Percentiles rank a stretch among this genome's conserved stretches.
phyloP scores from a whole-genome alignment of 2,329 filamentous ascomycete genomes.

The Apiospora koreana region DNA sequence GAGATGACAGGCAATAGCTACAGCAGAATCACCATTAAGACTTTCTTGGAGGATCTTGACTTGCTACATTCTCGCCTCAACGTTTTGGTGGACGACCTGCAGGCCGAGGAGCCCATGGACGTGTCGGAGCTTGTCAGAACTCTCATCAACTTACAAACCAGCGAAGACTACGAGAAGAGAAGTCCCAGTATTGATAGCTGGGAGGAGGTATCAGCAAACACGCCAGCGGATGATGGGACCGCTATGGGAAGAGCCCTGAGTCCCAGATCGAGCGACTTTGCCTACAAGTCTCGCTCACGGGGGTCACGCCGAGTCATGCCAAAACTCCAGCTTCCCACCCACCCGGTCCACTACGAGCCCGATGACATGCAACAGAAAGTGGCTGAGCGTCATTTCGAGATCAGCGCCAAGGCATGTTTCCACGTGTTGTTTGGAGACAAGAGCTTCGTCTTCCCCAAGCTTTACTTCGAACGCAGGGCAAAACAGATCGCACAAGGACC shows the following conservation, averaged over 20 bases:
- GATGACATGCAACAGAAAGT: constrained; percentile 75
- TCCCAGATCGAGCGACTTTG: constrained; percentile 35
- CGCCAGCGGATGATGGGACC: constrained; percentile 61
- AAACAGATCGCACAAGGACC: constrained; percentile 82
- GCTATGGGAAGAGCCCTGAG: constrained; percentile 39
- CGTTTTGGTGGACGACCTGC: constrained; percentile 78
- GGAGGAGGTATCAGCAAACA: constrained; percentile 73
- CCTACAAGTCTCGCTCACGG: constrained; percentile 36
- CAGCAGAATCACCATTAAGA: constrained; percentile 82
- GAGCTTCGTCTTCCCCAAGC: constrained; percentile 87
- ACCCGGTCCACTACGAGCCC: constrained; percentile 82
- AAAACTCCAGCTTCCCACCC: constrained; percentile 80
- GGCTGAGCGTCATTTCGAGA: constrained; percentile 80
- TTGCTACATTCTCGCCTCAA: constrained; percentile 84
- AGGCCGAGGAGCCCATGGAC: constrained; percentile 68
- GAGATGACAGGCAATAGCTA: constrained; percentile 64
- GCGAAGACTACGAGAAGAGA: constrained; percentile 54
- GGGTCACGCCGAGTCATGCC: constrained; percentile 45
- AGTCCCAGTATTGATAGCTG: constrained; percentile 85
- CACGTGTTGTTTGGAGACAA: constrained; percentile 97
- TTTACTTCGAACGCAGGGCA: constrained; percentile 82
- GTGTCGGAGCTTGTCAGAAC: constrained; percentile 71
- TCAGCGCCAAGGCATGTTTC: constrained; percentile 92
- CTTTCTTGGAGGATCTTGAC: constrained; percentile 84
- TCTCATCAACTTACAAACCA: constrained; percentile 73